Evolutionary conservation across 768 basidiomycete genomes (phyloP).

Genomic region (Rhodotorula diobovata): DNA sequence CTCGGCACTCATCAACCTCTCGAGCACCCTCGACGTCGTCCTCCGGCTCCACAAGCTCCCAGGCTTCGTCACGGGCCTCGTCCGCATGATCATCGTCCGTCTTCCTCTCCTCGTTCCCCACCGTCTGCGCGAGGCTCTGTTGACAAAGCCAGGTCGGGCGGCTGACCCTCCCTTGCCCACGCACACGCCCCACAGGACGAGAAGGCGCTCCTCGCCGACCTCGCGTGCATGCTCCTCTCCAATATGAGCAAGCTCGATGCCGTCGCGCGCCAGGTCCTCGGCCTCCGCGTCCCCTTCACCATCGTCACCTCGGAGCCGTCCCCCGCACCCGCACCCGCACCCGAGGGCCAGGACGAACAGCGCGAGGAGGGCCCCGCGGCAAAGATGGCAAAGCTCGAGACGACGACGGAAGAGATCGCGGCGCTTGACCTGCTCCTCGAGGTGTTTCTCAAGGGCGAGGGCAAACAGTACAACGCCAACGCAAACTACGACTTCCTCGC

Average conservation of each 20-base stretch:
- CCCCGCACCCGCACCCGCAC: conserved; percentile 39
- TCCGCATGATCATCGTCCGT: conserved; percentile 83
- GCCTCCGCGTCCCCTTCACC: conserved; percentile 61
- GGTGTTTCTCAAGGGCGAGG: conserved; percentile 74
- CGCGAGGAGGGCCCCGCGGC: background rate
- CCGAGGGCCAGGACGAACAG: background rate
- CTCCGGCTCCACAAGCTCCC: conserved; percentile 59
- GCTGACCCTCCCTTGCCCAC: no score
- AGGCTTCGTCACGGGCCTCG: conserved; percentile 70
- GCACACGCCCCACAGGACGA: conserved; percentile 82
- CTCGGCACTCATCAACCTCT: conserved; percentile 85
- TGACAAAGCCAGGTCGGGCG: no score
- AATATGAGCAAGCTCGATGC: conserved; percentile 75
- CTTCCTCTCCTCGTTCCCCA: background rate
- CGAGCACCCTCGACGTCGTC: conserved; percentile 70
- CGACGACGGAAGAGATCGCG: conserved; percentile 53
- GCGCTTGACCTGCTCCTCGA: conserved; percentile 81
- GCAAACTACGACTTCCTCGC: conserved; percentile 84
- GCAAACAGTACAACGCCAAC: conserved; percentile 53
- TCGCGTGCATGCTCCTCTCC: conserved; percentile 95
- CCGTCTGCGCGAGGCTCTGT: no score
- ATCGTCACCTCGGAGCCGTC: conserved; percentile 23
- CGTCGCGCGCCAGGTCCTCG: conserved; percentile 62
- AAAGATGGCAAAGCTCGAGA: background rate
- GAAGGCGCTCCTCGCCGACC: conserved; percentile 83